These are phyloP conservation scores for Yamadazyma siamensis DNA, from an alignment of 1,139 yeast species.

Conservation along the genomic window DNA sequence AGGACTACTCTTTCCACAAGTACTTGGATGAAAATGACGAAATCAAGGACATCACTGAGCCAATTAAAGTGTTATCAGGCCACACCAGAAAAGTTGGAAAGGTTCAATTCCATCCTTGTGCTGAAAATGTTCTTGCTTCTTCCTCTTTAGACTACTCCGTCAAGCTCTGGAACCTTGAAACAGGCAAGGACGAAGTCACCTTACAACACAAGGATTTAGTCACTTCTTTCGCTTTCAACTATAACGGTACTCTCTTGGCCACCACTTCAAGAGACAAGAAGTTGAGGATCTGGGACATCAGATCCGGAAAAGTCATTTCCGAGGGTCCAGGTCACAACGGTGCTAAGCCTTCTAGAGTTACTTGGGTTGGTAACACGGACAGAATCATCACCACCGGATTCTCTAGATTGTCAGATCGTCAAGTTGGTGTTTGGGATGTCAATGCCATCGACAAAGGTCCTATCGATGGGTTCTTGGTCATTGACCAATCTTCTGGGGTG, in stretches of 20 bases:
- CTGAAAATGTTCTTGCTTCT: conserved; percentile 80
- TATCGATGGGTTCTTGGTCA: conserved; percentile 77
- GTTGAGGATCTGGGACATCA: conserved; percentile 87
- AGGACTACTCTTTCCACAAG: conserved; percentile 66
- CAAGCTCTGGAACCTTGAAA: conserved; percentile 82
- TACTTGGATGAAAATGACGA: conserved; percentile 60
- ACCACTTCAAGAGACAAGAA: conserved; percentile 92
- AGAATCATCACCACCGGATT: conserved; percentile 95
- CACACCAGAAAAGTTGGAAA: conserved; percentile 95
- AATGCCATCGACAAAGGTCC: conserved; percentile 74
- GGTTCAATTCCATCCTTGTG: conserved; percentile 84
- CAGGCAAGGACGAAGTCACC: conserved; percentile 69
- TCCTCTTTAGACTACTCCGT: conserved; percentile 88
- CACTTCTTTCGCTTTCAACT: conserved; percentile 85
- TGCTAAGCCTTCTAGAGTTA: conserved; percentile 83
- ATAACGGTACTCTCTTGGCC: conserved; percentile 81
- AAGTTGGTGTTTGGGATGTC: conserved; percentile 90
- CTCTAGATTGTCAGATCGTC: conserved; percentile 89
- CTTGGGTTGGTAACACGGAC: conserved; percentile 86
- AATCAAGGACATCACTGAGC: conserved; percentile 63
- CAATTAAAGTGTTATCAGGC: conserved; percentile 70
- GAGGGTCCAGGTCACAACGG: conserved; percentile 93
- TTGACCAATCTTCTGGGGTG: conserved; percentile 92
- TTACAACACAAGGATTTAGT: conserved; percentile 86
- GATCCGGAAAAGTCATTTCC: conserved; percentile 65